A percentile compares a stretch with the other conserved stretches of the same genome.
Conservation (phyloP, 2,329 filamentous ascomycete species). For the Xylaria sp. region DNA sequence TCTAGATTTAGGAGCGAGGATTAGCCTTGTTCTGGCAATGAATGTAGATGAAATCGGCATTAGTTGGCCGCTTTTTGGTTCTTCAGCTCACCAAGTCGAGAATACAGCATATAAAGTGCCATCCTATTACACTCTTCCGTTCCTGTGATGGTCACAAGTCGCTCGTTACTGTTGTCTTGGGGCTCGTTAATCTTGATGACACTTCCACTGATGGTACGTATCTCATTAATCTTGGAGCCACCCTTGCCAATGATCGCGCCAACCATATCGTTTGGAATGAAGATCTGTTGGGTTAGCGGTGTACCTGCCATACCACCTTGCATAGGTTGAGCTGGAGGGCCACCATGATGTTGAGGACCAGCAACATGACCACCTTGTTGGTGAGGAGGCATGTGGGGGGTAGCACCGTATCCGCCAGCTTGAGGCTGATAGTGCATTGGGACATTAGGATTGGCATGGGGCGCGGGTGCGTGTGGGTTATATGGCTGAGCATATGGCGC, state of each 20-base stretch:
- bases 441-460: slow-evolving; percentile 66
- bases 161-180: slow-evolving; percentile 98
- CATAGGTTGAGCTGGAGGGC: slow-evolving; percentile 76
- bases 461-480: slow-evolving; percentile 63
- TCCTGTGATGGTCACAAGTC: slow-evolving; percentile 94
- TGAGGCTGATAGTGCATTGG: slow-evolving; percentile 84
- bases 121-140: slow-evolving; percentile 99
- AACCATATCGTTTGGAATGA: slow-evolving; percentile 99
- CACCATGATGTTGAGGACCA: slow-evolving; percentile 66
- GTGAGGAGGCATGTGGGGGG: slow-evolving; percentile 78
- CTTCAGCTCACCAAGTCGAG: slow-evolving; percentile 77
- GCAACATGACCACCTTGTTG: slow-evolving; percentile 68
- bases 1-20: slow-evolving; percentile 35
- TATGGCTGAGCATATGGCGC: slow-evolving; percentile 80
- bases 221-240: slow-evolving; percentile 99
- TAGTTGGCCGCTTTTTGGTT: slow-evolving; percentile 27
- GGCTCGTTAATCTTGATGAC: slow-evolving; percentile 99
- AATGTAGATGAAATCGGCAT: slow-evolving; percentile 15
- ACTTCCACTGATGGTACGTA: slow-evolving; percentile 93
- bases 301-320: slow-evolving; percentile 74
- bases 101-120: slow-evolving; percentile 99
- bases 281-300: slow-evolving; percentile 96
- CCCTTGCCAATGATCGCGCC: slow-evolving; percentile 99
- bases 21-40: slow-evolving; percentile 34
- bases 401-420: slow-evolving; percentile 76